phyloP scores from a whole-genome alignment of 1,139 yeast genomes.

The Candida anutae region DNA sequence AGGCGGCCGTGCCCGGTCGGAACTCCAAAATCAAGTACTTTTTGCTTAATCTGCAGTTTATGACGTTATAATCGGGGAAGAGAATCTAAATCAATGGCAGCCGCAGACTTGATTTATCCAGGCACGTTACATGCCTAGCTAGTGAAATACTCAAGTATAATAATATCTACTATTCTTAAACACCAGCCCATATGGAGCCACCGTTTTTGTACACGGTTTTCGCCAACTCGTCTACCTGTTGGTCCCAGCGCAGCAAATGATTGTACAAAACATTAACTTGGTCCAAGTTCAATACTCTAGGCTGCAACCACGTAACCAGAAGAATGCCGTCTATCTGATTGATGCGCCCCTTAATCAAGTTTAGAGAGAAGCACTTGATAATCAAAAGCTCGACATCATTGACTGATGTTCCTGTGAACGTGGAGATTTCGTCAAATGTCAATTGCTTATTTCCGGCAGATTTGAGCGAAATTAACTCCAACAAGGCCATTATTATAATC shows the following conservation, averaged over 20 bases:
- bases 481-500: slow-evolving; percentile 83
- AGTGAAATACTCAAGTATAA: too few relatives aligned
- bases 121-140: too few relatives aligned
- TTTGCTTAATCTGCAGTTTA: too few relatives aligned
- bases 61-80: too few relatives aligned
- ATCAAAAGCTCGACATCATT: slow-evolving; percentile 85
- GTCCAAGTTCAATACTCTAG: slow-evolving; percentile 75
- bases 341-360: slow-evolving; percentile 76
- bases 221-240: slow-evolving; percentile 63
- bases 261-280: slow-evolving; percentile 74
- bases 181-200: slow-evolving; percentile 34
- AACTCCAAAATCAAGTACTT: too few relatives aligned
- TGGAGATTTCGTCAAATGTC: slow-evolving; percentile 64
- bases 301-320: slow-evolving; percentile 90
- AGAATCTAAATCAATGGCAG: too few relatives aligned
- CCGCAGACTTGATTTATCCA: too few relatives aligned
- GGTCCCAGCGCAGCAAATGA: slow-evolving; percentile 72
- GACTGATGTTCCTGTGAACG: slow-evolving; percentile 56
- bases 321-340: slow-evolving; percentile 79
- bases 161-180: too few relatives aligned
- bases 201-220: slow-evolving; percentile 28
- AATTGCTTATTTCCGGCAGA: slow-evolving; percentile 70
- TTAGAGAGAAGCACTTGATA: slow-evolving; percentile 83
- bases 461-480: slow-evolving; percentile 78
- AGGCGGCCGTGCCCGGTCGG: too few relatives aligned